Evolutionary conservation across 1,284 basidiomycete genomes (phyloP).

Genomic region (Rhizoctonia solani): DNA sequence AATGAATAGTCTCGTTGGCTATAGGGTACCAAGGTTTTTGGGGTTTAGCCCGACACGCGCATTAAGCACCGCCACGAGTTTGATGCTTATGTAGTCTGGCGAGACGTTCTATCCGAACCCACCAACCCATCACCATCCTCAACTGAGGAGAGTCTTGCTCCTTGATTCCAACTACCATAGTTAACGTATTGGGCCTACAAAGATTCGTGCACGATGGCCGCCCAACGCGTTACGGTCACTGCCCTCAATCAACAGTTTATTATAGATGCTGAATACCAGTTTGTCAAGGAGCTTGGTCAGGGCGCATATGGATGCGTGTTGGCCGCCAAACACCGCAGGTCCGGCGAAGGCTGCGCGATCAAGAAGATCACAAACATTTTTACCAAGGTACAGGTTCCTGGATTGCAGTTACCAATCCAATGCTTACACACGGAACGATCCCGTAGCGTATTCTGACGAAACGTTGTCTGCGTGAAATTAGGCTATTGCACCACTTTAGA

Average conservation of each 20-base stretch:
- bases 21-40: not conserved
- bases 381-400: conserved; percentile 68
- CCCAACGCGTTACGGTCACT: conserved; percentile 71
- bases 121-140: conserved; percentile 22
- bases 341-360: conserved; percentile 90
- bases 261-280: conserved; percentile 90
- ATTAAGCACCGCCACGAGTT: conserved; percentile 10
- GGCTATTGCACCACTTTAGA: conserved; percentile 91
- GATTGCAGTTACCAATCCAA: conserved; percentile 41
- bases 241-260: conserved; percentile 82
- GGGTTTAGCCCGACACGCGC: not conserved
- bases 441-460: conserved; percentile 88
- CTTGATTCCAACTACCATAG: not conserved
- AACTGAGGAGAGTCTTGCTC: not conserved
- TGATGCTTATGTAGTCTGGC: not conserved
- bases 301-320: conserved; percentile 94
- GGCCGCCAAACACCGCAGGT: conserved; percentile 79
- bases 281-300: conserved; percentile 94
- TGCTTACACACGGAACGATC: conserved; percentile 28
- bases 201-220: conserved; percentile 3
- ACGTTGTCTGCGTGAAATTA: conserved; percentile 90
- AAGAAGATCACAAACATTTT: conserved; percentile 99
- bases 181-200: not conserved
- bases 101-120: conserved; percentile 11
- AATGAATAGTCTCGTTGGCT: not conserved